phyloP scores from a whole-genome alignment of 176 grass and related monocot species.

The Avena atlantica region DNA sequence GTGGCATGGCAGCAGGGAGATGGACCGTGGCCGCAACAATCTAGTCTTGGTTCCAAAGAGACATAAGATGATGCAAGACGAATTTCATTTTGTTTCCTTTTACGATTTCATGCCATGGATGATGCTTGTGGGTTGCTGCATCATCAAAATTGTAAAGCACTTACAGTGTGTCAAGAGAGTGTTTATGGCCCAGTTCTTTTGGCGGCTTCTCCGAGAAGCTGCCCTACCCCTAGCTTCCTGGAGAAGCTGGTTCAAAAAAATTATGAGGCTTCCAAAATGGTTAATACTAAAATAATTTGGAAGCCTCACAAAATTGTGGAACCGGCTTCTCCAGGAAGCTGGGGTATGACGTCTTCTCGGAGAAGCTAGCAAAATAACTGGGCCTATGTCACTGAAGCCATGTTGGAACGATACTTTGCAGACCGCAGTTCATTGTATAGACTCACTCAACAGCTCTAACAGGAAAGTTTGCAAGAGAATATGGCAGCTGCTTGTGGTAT shows the following conservation, averaged over 20 bases:
- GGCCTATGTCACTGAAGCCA: not conserved
- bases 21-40: not conserved
- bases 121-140: not conserved
- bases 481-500: not conserved
- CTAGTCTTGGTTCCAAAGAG: not conserved
- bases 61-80: too few relatives aligned
- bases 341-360: too few relatives aligned
- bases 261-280: too few relatives aligned
- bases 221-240: too few relatives aligned
- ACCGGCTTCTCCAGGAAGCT: too few relatives aligned
- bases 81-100: not conserved
- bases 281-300: too few relatives aligned
- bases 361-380: too few relatives aligned
- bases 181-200: too few relatives aligned
- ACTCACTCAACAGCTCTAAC: conserved; percentile 7
- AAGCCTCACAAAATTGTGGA: too few relatives aligned
- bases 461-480: not conserved
- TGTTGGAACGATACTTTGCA: not conserved
- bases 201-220: too few relatives aligned
- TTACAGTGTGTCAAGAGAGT: too few relatives aligned
- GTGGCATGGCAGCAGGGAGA: not conserved
- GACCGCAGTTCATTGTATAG: not conserved
- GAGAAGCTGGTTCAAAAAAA: too few relatives aligned
- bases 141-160: not conserved
- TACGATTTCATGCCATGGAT: not conserved